A percentile compares a stretch with the other conserved stretches of the same genome.
Evolutionary conservation across 306 rosid genomes (phyloP).

Genomic region (Ochetophila trinervis): DNA sequence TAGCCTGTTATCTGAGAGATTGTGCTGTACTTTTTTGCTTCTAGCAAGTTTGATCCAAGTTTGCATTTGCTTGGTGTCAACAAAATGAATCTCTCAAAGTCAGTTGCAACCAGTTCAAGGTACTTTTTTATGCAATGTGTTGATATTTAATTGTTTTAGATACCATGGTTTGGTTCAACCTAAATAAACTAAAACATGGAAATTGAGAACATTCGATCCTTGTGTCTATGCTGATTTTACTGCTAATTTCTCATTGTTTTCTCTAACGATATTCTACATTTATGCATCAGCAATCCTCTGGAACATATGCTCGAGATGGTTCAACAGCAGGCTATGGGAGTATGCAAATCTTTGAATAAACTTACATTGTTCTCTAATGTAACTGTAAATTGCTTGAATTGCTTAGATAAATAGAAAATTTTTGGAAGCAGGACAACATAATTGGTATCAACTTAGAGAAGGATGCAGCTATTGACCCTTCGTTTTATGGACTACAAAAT

Average conservation of each 20-base stretch:
- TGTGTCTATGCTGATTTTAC: not conserved
- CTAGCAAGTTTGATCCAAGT: slow-evolving; percentile 10
- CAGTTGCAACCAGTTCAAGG: slow-evolving; percentile 34
- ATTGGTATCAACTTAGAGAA: slow-evolving; percentile 21
- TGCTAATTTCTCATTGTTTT: slow-evolving; percentile 1
- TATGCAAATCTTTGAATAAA: slow-evolving; percentile 8
- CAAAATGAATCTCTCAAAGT: slow-evolving; percentile 9
- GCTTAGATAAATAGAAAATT: slow-evolving; percentile 4
- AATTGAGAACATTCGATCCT: not conserved
- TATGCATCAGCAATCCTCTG: slow-evolving; percentile 27
- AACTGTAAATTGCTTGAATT: slow-evolving; percentile 15
- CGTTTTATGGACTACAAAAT: slow-evolving; percentile 15
- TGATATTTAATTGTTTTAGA: not conserved
- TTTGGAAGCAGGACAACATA: slow-evolving; percentile 33
- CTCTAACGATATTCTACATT: slow-evolving; percentile 10
- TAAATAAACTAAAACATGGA: not conserved
- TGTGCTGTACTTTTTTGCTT: too few species aligned
- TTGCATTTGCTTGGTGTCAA: slow-evolving; percentile 14
- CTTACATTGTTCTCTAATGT: slow-evolving; percentile 6
- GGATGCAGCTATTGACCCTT: slow-evolving; percentile 11
- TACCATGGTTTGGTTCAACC: too few species aligned
- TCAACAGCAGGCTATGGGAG: slow-evolving; percentile 23
- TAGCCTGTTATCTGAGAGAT: too few species aligned
- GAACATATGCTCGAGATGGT: slow-evolving; percentile 19
- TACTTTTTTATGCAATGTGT: not conserved